Evolutionary conservation across 2,329 filamentous ascomycete genomes (phyloP).

Genomic region (Phyllosticta ampelicida): DNA sequence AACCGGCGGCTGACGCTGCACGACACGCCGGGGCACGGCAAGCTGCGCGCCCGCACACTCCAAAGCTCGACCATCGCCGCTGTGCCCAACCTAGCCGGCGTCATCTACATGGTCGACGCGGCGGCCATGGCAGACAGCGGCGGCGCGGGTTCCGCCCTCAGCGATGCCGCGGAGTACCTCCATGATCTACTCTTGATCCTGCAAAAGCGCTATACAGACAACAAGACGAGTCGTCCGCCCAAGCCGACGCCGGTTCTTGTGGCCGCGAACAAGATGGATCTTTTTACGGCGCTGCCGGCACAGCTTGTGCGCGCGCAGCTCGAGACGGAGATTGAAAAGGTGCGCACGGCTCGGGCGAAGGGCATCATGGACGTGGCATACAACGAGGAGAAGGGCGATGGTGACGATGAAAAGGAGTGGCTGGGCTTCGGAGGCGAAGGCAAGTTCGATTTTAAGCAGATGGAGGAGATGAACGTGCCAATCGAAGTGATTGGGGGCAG

Average conservation of each 20-base stretch:
- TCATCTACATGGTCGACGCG: conserved; percentile 86
- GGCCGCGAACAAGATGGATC: conserved; percentile 88
- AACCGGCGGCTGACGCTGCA: conserved; percentile 61
- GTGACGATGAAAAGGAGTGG: conserved; percentile 51
- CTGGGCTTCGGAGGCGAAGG: conserved; percentile 70
- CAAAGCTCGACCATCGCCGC: conserved; percentile 33
- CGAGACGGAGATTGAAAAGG: conserved; percentile 69
- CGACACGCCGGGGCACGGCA: conserved; percentile 93
- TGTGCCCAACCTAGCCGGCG: conserved; percentile 48
- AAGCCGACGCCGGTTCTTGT: conserved; percentile 63
- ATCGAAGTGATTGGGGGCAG: conserved; percentile 71
- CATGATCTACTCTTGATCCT: conserved; percentile 79
- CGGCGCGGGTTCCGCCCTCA: conserved; percentile 36
- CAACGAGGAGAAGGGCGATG: conserved; percentile 49
- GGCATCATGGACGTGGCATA: conserved; percentile 73
- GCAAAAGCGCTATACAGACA: conserved; percentile 57
- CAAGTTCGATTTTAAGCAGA: conserved; percentile 67
- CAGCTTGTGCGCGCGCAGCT: conserved; percentile 62
- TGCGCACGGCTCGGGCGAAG: conserved; percentile 63
- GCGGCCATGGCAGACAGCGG: conserved; percentile 34
- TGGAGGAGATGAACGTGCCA: conserved; percentile 72
- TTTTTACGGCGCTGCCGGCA: conserved; percentile 84
- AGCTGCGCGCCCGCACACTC: conserved; percentile 60
- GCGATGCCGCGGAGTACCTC: conserved; percentile 70
- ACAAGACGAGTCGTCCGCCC: conserved; percentile 47